A percentile compares a stretch with the other conserved stretches of the same genome.
These are phyloP conservation scores for Amoeboaphelidium protococcarum DNA, from an alignment of 371 early-diverging fungal genomes.

Conservation along the genomic window DNA sequence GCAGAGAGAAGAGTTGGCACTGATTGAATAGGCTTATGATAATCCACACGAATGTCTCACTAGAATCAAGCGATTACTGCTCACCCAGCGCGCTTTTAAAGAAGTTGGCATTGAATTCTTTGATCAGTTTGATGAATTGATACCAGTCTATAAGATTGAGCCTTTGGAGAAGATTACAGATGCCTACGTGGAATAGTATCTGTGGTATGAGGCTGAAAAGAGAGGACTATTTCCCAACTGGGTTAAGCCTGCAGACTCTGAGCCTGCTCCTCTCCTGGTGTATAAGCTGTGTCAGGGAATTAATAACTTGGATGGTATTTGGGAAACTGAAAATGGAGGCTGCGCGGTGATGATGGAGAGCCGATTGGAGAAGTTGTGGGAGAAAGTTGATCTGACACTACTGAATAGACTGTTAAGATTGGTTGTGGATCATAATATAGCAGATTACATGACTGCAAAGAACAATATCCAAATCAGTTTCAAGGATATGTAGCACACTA, in stretches of 20 bases:
- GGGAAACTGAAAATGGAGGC: constrained; percentile 72
- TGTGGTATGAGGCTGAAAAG: constrained; percentile 91
- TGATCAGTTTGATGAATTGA: constrained; percentile 82
- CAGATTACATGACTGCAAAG: constrained; percentile 96
- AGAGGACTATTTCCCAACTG: constrained; percentile 79
- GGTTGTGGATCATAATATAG: constrained; percentile 91
- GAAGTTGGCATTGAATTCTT: constrained; percentile 97
- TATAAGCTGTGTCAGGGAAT: constrained; percentile 96
- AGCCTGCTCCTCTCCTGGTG: constrained; percentile 81
- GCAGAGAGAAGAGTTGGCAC: constrained; percentile 87
- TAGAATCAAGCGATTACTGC: constrained; percentile 78
- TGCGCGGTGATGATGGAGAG: constrained; percentile 89
- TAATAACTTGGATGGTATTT: constrained; percentile 82
- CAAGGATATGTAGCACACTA: constrained; percentile 97
- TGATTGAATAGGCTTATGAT: constrained; percentile 93
- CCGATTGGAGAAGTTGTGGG: constrained; percentile 61
- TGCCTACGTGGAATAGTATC: constrained; percentile 92
- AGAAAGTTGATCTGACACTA: constrained; percentile 91
- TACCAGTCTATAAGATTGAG: constrained; percentile 90
- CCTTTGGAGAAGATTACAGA: constrained; percentile 96
- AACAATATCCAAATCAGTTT: constrained; percentile 88
- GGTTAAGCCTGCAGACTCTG: constrained; percentile 93
- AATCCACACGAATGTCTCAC: constrained; percentile 82
- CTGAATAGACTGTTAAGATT: constrained; percentile 79
- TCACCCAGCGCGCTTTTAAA: constrained; percentile 96